phyloP scores from a whole-genome alignment of 2,329 filamentous ascomycete species.

The Didymella lethalis region DNA sequence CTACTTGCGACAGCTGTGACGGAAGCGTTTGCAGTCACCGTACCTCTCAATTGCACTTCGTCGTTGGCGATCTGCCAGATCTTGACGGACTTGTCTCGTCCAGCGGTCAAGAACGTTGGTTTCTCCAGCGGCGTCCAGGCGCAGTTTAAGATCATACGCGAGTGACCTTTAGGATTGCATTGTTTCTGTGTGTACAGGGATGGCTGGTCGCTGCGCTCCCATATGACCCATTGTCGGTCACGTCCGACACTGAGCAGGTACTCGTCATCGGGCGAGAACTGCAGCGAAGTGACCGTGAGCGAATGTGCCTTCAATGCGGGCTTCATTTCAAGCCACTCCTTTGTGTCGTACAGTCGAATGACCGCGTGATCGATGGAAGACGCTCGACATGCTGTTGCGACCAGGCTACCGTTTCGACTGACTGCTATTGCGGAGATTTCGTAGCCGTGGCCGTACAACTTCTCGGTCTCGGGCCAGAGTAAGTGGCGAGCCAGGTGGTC shows the following conservation, averaged over 20 bases:
- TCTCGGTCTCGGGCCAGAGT: slow-evolving; percentile 94
- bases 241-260: slow-evolving; percentile 87
- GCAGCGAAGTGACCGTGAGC: slow-evolving; percentile 82
- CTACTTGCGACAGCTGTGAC: slow-evolving; percentile 45
- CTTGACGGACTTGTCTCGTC: slow-evolving; percentile 83
- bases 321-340: slow-evolving; percentile 84
- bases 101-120: slow-evolving; percentile 80
- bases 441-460: slow-evolving; percentile 97
- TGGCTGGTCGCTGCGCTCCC: slow-evolving; percentile 60
- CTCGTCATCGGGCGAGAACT: slow-evolving; percentile 77
- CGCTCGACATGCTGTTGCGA: slow-evolving; percentile 93
- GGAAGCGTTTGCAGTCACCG: slow-evolving; percentile 33
- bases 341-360: slow-evolving; percentile 87
- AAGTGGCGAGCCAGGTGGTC: slow-evolving; percentile 89
- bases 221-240: slow-evolving; percentile 91
- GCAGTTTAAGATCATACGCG: slow-evolving; percentile 89
- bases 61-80: slow-evolving; percentile 58
- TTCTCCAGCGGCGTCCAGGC: slow-evolving; percentile 70
- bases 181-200: slow-evolving; percentile 65
- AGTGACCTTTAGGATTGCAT: slow-evolving; percentile 83
- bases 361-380: slow-evolving; percentile 94
- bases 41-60: slow-evolving; percentile 35
- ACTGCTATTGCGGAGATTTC: slow-evolving; percentile 89
- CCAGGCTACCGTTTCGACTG: slow-evolving; percentile 74
- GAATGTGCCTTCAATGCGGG: slow-evolving; percentile 85